Percentiles rank a stretch among this genome's conserved stretches.
phyloP scores from a whole-genome alignment of 148 eudicot species.

The Chenopodium formosanum region DNA sequence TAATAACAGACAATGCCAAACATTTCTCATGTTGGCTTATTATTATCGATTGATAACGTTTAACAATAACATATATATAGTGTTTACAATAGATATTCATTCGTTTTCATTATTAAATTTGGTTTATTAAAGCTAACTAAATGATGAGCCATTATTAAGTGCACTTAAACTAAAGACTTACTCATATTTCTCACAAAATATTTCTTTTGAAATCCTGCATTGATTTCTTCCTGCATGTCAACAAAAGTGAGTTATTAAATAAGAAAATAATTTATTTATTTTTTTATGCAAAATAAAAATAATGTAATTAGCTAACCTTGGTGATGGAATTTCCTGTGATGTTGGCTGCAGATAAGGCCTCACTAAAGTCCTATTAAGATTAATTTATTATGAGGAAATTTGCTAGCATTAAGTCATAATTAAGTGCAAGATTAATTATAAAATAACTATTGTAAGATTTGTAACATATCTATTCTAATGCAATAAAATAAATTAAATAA shows the following conservation, averaged over 20 bases:
- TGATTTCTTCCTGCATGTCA: background rate
- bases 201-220: background rate
- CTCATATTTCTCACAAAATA: slow-evolving; percentile 9
- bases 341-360: slow-evolving; percentile 22
- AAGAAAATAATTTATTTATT: no score
- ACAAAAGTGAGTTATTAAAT: background rate
- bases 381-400: background rate
- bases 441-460: no score
- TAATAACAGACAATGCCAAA: background rate
- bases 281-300: background rate
- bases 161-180: background rate
- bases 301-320: slow-evolving; percentile 13
- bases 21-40: background rate
- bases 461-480: no score
- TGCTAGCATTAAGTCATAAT: background rate
- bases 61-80: no score
- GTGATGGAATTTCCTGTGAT: background rate
- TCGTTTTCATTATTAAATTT: no score
- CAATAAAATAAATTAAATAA: background rate
- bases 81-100: no score
- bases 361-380: slow-evolving; percentile 13
- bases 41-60: no score
- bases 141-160: background rate
- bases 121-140: no score
- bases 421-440: no score